Base-by-base conservation (phyloP, 2,329 filamentous ascomycete genomes). In the Byssoonygena ceratinophila region DNA sequence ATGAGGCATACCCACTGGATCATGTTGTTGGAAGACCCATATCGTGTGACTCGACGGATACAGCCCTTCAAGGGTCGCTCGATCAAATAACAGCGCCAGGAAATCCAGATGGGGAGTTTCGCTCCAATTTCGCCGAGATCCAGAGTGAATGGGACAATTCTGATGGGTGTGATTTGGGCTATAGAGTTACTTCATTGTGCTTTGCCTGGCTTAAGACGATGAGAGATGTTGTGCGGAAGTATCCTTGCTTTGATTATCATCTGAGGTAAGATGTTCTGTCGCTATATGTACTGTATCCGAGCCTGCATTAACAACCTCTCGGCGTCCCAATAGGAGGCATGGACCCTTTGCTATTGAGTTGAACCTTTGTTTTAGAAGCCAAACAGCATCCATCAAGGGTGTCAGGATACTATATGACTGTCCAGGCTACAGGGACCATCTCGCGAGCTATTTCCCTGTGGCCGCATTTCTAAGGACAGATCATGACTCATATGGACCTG, bases 21-120 rank as follows among this genome's bases (percentile, higher is more conserved):
- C 37, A 51, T 22, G 52, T 54, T 14, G 20, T 54, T 16, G 46
- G 52, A 2, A 31, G 18, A 7, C 46, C 52, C n/a, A 32, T 51
- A 9, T 7, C 2, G 3, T 37, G 32, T 31, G 20, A 29, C 31
- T 22, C 36, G 9, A 7, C 37, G 2, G 52, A 50, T 18, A 44
- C 14, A n/a, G 12, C 9, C 27, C 23, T 50, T 9, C 32, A 18
- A 22, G 29, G 9, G 2, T 37, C 9, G 22, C 5, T 34, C 8
- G 36, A 34, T 6, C 37, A 36, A 14, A 22, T 34, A 20, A 2
- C 22, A 16, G 16, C 25, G 12, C 25, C 36, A 31, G 22, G 2
- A 1, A n/a, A 22, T 12, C 11, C 16, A 11, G 5, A 20, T 7
- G 36, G 46, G 39, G 2, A 39, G 3, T 48, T 40, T 25, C n/a